Evolutionary conservation across 805 yeast genomes (phyloP).

Genomic region (Candida easanensis): DNA sequence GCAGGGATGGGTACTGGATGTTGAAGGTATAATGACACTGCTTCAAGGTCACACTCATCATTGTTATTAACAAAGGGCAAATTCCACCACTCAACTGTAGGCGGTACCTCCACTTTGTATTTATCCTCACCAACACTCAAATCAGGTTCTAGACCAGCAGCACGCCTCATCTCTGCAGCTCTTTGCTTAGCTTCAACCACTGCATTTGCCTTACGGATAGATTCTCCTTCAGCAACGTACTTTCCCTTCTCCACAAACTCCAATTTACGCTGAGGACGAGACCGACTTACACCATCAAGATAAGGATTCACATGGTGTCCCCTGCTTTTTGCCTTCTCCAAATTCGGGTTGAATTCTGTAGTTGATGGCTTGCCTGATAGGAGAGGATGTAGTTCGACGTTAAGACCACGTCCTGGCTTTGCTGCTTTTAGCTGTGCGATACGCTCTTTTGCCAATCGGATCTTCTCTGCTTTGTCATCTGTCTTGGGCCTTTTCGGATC

Average conservation of each 20-base stretch:
- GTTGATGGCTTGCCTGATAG: slow-evolving; percentile 20
- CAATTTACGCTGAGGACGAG: slow-evolving; percentile 38
- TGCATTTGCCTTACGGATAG: not conserved
- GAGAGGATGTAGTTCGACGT: slow-evolving; percentile 31
- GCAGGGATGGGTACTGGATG: slow-evolving; percentile 73
- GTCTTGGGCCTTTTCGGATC: not conserved
- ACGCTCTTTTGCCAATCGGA: slow-evolving; percentile 11
- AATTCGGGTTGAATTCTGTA: slow-evolving; percentile 22
- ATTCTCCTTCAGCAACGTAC: slow-evolving; percentile 42
- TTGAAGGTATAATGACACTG: slow-evolving; percentile 67
- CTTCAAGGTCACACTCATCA: slow-evolving; percentile 36
- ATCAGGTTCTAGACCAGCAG: slow-evolving; percentile 51
- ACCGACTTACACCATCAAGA: slow-evolving; percentile 14
- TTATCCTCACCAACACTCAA: slow-evolving; percentile 51
- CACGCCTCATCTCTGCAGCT: slow-evolving; percentile 33
- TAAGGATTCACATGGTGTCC: slow-evolving; percentile 36
- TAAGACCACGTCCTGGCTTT: slow-evolving; percentile 20
- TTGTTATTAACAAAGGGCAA: slow-evolving; percentile 43
- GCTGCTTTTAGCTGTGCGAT: slow-evolving; percentile 10
- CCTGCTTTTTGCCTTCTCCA: slow-evolving; percentile 21
- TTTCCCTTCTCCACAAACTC: slow-evolving; percentile 63
- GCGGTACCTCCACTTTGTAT: slow-evolving; percentile 50
- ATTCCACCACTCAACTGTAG: slow-evolving; percentile 91
- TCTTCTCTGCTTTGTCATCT: slow-evolving; percentile 4
- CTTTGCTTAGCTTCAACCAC: slow-evolving; percentile 37